These are phyloP conservation scores for Malus orientalis DNA, from an alignment of 306 rosid genomes.

Conservation along the genomic window DNA sequence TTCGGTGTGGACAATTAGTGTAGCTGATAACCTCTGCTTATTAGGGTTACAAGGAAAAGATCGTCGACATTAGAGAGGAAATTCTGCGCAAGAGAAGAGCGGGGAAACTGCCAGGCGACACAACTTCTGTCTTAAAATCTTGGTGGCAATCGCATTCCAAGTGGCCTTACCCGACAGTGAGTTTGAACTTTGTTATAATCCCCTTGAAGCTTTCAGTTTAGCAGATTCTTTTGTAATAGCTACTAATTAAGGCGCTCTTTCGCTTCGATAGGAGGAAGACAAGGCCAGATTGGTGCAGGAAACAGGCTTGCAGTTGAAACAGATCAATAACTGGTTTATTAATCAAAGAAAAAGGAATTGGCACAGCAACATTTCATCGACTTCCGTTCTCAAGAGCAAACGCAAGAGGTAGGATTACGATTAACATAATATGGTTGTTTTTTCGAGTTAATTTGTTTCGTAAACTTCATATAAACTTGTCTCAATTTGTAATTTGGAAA, in stretches of 20 bases:
- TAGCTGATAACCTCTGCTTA: neutral
- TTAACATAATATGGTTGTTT: neutral
- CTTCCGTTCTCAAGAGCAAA: conserved; percentile 59
- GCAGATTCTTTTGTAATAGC: neutral
- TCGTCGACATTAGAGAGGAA: conserved; percentile 86
- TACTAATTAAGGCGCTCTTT: neutral
- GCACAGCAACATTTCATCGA: conserved; percentile 67
- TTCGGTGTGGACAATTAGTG: neutral
- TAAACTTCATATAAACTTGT: neutral
- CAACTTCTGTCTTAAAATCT: conserved; percentile 83
- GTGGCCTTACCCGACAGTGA: conserved; percentile 98
- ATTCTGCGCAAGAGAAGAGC: conserved; percentile 96
- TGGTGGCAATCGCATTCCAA: conserved; percentile 99
- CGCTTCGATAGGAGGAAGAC: conserved; percentile 67
- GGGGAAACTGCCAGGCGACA: conserved; percentile 95
- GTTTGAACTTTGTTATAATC: conserved; percentile 3
- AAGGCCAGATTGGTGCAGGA: conserved; percentile 83
- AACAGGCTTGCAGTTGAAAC: conserved; percentile 84
- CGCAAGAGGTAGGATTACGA: conserved; percentile 59
- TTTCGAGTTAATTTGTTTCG: neutral
- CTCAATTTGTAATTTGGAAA: conserved; percentile 10
- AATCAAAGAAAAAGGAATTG: conserved; percentile 80
- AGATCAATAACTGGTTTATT: conserved; percentile 54
- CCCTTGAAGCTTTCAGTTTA: neutral
- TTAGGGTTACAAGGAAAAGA: conserved; percentile 92